These are phyloP conservation scores for Ascosphaera pollenicola DNA, from an alignment of 2,329 filamentous ascomycete species.

Conservation along the genomic window DNA sequence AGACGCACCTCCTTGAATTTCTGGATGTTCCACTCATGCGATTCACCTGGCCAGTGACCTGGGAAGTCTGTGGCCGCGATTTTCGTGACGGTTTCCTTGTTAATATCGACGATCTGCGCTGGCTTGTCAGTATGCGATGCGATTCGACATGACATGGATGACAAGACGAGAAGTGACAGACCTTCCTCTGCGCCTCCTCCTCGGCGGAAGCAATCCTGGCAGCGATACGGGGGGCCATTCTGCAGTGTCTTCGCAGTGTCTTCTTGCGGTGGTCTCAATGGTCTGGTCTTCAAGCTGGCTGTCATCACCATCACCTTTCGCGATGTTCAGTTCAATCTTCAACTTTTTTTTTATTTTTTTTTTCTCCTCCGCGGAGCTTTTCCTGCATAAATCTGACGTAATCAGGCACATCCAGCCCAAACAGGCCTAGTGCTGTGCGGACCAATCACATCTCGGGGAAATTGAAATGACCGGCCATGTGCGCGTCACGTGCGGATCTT, in stretches of 20 bases:
- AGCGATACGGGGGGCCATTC: conserved; percentile 23
- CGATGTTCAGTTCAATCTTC: too few relatives aligned
- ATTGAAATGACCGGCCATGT: too few relatives aligned
- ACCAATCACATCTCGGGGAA: too few relatives aligned
- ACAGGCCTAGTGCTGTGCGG: too few relatives aligned
- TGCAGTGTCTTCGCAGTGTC: not conserved
- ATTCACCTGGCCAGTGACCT: conserved; percentile 72
- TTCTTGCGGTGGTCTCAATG: conserved; percentile 3
- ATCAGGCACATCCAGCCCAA: too few relatives aligned
- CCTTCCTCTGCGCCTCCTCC: conserved; percentile 22
- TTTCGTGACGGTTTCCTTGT: conserved; percentile 75
- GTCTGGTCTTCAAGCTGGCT: too few relatives aligned
- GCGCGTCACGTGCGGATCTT: too few relatives aligned
- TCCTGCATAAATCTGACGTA: too few relatives aligned
- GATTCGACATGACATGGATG: not conserved
- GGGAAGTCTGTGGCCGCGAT: conserved; percentile 82
- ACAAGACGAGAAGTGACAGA: conserved; percentile 7
- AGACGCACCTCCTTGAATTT: conserved; percentile 38
- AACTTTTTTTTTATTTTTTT: too few relatives aligned
- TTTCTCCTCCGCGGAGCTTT: too few relatives aligned
- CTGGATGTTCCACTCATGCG: conserved; percentile 56
- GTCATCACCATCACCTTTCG: too few relatives aligned
- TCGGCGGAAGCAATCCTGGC: conserved; percentile 19
- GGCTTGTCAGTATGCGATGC: conserved; percentile 1
- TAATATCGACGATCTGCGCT: conserved; percentile 73